Base-by-base conservation (phyloP, 2,329 filamentous ascomycete genomes). In the Dactylellina drechsleri region DNA sequence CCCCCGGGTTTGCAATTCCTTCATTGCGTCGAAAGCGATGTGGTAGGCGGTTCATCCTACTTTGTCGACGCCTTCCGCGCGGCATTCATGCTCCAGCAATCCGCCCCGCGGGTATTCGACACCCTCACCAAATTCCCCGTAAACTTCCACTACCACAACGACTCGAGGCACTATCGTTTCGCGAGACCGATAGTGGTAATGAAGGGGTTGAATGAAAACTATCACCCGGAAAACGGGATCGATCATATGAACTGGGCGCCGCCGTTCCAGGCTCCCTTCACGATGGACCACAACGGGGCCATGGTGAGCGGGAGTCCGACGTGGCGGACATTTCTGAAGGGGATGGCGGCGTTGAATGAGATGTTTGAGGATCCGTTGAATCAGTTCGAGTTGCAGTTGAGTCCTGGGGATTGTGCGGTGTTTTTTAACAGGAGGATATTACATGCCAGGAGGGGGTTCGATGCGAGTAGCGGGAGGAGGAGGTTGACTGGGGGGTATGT, bases 401-500 rank as follows among this genome's bases (percentile, higher is more conserved):
- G 88, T 64, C 88, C 91, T 2, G 95, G 94, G 2, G 91, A 97
- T 80, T 96, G 92, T 80, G 93, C 93, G 12, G 86, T 99, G n/a
- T 98, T 99, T 80, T 90, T 96, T 81, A 98, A 98, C 80, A 83
- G 88, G 72, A 86, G 94, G 16, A 85, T 96, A n/a, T 82, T 96
- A 80, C 95, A 98, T 83, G 94, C 93, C 0, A 85, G 95, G 2
- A 86, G 85, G 15, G 87, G 88, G 31, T 98, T 98, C 82, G 88
- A 94, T 80, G 82, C 85, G 0, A 83, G 83, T 0, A 85, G 85
- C 5, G 91, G 91, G 0, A 86, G 89, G 76, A 85, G 94, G 61
- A 96, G 92, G 91, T 82, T 98, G 65, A 91, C 92, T 78, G 95
- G 95, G 3, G 87, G 92, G 0, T 99, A 98, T 82, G 85, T 97